Base-by-base conservation (phyloP, 2,329 filamentous ascomycete genomes). In the Penicillium sp. region DNA sequence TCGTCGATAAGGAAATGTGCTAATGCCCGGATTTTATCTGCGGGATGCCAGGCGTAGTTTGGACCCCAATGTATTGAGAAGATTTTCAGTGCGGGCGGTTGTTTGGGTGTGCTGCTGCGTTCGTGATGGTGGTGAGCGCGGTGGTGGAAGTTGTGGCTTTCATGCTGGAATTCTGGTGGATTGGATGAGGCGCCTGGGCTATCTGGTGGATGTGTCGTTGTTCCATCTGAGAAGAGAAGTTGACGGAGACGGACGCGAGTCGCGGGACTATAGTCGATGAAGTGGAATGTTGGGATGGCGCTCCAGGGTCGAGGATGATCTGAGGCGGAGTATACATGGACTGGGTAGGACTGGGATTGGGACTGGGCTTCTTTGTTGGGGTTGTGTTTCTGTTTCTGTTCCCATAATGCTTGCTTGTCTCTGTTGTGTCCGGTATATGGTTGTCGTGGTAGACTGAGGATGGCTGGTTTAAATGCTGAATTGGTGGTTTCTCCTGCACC, bases 51-150 rank as follows among this genome's bases (percentile, higher is more conserved):
- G 0, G 40, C 22, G 42, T 68, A 67, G 32, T 68, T 68, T 2
- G 64, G 60, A 1, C 64, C 65, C 65, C 65, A 68, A 39, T 67
- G 65, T 3, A 67, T 48, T 0, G 60, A 64, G 46, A 65, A 44
- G 9, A 67, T 48, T 36, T 65, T 66, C 22, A 68, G 43, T 1
- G 52, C 51, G 0, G 55, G 47, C 4, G 18, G 18, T 22, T 22
- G 5, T 30, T 10, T 6, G 34, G 7, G 25, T 1, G 30, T 12
- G 3, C 18, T 12, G 3, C 18, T 26, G 11, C 18, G 28, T 2
- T 11, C 31, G 23, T 11, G 28, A 30, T 29, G 37, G 6, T 16
- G 41, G n/a, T 15, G 28, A 46, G 25, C 25, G 12, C 25, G 32
- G 13, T 42, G 35, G 9, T 39, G 30, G 28, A 25, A 23, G 10